phyloP scores from a whole-genome alignment of 306 rosid species.

The Casuarina cunninghamiana region DNA sequence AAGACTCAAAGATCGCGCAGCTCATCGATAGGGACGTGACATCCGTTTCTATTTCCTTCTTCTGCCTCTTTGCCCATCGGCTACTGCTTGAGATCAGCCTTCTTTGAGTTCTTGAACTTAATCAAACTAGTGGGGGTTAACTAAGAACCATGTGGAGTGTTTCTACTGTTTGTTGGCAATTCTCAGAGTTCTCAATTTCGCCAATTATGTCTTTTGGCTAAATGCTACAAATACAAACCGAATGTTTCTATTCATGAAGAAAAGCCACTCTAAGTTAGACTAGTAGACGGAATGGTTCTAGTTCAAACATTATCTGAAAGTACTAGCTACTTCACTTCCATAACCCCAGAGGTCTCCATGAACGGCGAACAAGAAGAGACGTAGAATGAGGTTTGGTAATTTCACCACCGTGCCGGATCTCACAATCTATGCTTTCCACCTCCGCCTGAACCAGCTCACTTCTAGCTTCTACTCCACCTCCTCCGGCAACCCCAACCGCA shows the following conservation, averaged over 20 bases:
- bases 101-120: slow-evolving; percentile 41
- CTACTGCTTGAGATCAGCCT: slow-evolving; percentile 46
- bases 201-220: slow-evolving; percentile 43
- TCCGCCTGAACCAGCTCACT: too few relatives aligned
- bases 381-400: background rate
- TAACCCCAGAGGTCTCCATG: background rate
- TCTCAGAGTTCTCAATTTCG: slow-evolving; percentile 48
- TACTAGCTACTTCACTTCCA: slow-evolving; percentile 11
- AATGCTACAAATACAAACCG: slow-evolving; percentile 53
- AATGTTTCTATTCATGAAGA: slow-evolving; percentile 25
- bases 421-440: too few relatives aligned
- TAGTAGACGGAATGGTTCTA: background rate
- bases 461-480: too few relatives aligned
- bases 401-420: background rate
- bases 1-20: slow-evolving; percentile 39
- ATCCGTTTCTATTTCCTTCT: slow-evolving; percentile 51
- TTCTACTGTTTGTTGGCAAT: slow-evolving; percentile 58
- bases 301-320: slow-evolving; percentile 15
- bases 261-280: slow-evolving; percentile 6
- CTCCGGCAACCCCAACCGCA: too few relatives aligned
- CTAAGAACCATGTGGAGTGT: slow-evolving; percentile 32
- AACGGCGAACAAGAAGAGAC: slow-evolving; percentile 13
- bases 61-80: slow-evolving; percentile 54
- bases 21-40: slow-evolving; percentile 37
- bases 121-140: slow-evolving; percentile 43